phyloP scores from a whole-genome alignment of 345 rosid species.

The Brassica incana region DNA sequence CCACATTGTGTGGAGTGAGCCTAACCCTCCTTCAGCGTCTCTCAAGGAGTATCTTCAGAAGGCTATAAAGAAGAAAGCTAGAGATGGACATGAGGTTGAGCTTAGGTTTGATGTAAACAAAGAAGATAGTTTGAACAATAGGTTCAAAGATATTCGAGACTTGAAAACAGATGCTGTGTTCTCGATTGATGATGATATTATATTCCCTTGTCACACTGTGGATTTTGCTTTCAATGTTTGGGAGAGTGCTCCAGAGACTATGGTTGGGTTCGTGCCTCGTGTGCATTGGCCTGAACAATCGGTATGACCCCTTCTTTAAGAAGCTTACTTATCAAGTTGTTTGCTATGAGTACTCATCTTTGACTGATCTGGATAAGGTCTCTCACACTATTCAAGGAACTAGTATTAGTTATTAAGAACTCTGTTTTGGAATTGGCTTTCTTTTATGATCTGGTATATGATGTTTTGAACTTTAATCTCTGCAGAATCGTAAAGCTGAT shows the following conservation, averaged over 20 bases:
- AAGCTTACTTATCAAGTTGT: background rate
- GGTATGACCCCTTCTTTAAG: conserved; percentile 42
- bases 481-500: conserved; percentile 58
- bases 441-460: background rate
- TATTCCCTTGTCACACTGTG: conserved; percentile 82
- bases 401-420: background rate
- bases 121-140: conserved; percentile 93
- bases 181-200: conserved; percentile 87
- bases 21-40: conserved; percentile 78
- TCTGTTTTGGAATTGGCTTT: background rate
- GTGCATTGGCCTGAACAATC: conserved; percentile 64
- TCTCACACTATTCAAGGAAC: background rate
- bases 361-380: background rate
- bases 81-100: conserved; percentile 51
- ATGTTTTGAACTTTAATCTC: too few relatives aligned
- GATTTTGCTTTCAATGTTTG: conserved; percentile 90
- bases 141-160: conserved; percentile 80
- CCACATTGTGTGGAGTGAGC: conserved; percentile 98
- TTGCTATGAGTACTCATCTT: conserved; percentile 2
- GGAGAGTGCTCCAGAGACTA: conserved; percentile 81
- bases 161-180: conserved; percentile 84
- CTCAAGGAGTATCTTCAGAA: conserved; percentile 53
- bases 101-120: conserved; percentile 69
- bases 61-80: conserved; percentile 48
- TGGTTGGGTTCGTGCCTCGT: conserved; percentile 98